Conservation (phyloP, 129 eudicot genomes). For the Arctium minus region DNA sequence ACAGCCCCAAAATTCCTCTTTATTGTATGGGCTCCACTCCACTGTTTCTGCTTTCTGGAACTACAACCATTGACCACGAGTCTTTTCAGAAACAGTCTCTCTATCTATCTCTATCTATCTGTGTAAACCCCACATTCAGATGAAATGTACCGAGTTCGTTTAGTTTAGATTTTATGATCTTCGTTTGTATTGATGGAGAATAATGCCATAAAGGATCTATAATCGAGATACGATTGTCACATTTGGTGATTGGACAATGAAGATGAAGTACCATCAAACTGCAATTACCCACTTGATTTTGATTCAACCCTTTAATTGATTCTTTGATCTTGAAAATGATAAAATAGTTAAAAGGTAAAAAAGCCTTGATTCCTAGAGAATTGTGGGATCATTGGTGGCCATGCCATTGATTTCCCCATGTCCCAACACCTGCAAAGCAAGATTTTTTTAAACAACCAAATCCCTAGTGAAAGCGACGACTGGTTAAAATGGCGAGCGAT, state of each 20-base stretch:
- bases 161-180: not conserved
- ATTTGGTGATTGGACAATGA: not conserved
- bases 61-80: not conserved
- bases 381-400: not conserved
- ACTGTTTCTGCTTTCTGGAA: slow-evolving; percentile 10
- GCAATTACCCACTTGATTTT: not conserved
- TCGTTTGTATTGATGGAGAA: not conserved
- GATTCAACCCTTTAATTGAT: not conserved
- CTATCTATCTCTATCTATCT: not conserved
- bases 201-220: not conserved
- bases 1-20: slow-evolving; percentile 12
- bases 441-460: not conserved
- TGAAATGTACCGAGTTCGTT: not conserved
- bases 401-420: not conserved
- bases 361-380: not conserved
- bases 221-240: not conserved
- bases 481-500: not conserved
- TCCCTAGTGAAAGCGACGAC: not conserved
- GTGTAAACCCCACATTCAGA: not conserved
- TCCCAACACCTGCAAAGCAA: not conserved
- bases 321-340: not conserved
- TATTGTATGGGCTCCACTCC: slow-evolving; percentile 1
- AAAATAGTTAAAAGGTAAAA: not conserved
- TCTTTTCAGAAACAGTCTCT: not conserved
- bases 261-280: not conserved